Base-by-base conservation (phyloP, 2,329 filamentous ascomycete species). In the Venturia carpophila region DNA sequence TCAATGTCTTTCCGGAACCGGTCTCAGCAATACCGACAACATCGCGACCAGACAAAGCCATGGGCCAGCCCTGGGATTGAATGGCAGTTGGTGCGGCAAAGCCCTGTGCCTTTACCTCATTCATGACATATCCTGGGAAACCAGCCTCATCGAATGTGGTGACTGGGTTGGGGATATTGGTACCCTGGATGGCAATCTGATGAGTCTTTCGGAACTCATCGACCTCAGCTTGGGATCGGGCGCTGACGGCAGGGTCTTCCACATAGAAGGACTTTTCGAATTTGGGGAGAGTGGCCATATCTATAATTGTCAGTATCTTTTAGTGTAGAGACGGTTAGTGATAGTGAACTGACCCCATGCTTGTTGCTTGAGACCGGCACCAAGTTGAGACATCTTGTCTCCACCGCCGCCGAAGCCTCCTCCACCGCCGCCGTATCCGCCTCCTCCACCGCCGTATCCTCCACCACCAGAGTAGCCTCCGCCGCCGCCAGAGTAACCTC, bases 201-300 rank as follows among this genome's bases (percentile, higher is more conserved):
- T 94, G 87, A 74, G 91, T 86, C 74, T 85, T 86, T 75, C 94
- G 90, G 83, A 96, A 99, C 65, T 87, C 89, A 37, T 92, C 89
- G 66, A 99, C 89, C 68, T 97, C 93, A 65, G 85, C 84, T 52
- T 84, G 76, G 15, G 91, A 87, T 73, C 94, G 90, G 72, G 78
- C 82, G 68, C 86, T 79, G 67, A 99, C 93, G 67, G 86, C 85
- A 41, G 88, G 83, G 75, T 94, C 87, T 79, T 97, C 94, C 82
- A 97, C 96, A 85, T 99, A 99, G 81, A 99, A 99, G 10, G 90
- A 92, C 80, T 99, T 99, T 77, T 99, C 94, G 80, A 99, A 99
- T 79, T 97, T 97, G 71, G 94, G 93, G 58, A 99, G 75, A 7
- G 87, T 77, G 73, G 77, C 82, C 64, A 94, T 72, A 75, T 99